These are phyloP conservation scores for Tympanopsis confertula DNA, from an alignment of 2,329 filamentous ascomycete genomes.

Conservation along the genomic window DNA sequence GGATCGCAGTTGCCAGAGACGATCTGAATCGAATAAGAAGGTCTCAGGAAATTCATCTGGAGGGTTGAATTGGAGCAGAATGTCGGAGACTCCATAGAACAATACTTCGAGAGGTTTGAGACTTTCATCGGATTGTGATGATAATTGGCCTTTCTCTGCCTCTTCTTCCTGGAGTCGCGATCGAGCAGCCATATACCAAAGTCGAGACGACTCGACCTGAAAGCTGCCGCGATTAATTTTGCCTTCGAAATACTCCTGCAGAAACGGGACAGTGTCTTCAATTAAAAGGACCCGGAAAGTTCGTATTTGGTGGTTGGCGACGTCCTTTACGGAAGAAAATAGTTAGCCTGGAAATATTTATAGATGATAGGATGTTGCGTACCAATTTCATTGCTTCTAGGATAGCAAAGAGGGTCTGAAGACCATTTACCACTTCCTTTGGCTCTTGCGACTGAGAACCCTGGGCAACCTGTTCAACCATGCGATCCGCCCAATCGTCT, in stretches of 20 bases:
- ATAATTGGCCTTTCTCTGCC: no score
- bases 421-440: constrained; percentile 35
- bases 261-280: neutral
- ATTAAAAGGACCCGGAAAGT: constrained; percentile 9
- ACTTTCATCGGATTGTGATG: constrained; percentile 7
- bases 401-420: constrained; percentile 42
- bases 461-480: constrained; percentile 38
- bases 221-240: neutral
- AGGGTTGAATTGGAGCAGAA: constrained; percentile 23
- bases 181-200: constrained; percentile 1
- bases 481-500: constrained; percentile 43
- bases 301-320: constrained; percentile 43
- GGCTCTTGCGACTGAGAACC: constrained; percentile 34
- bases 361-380: constrained; percentile 4
- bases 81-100: constrained; percentile 28
- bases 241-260: constrained; percentile 9
- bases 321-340: constrained; percentile 5
- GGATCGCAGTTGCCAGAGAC: constrained; percentile 35
- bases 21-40: constrained; percentile 42
- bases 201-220: constrained; percentile 15
- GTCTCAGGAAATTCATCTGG: constrained; percentile 33
- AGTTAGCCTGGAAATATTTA: neutral
- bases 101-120: constrained; percentile 26
- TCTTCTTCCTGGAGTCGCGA: no score
- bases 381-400: constrained; percentile 28